These are phyloP conservation scores for Coemansia sp. DNA, from an alignment of 192 early-diverging fungal genomes.

Conservation along the genomic window DNA sequence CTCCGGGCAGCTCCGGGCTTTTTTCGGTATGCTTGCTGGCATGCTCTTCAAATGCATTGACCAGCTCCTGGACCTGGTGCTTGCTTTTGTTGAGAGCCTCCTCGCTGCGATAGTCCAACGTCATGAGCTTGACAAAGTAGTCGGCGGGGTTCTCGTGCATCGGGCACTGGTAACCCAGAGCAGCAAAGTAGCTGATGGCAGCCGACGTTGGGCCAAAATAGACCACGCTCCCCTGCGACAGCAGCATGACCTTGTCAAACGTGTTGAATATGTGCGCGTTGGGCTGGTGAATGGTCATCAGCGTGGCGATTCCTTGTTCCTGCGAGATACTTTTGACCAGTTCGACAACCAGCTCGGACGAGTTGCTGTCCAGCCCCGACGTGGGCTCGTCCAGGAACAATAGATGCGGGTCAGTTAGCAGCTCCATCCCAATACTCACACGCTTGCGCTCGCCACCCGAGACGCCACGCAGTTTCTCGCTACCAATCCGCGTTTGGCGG, in stretches of 20 bases:
- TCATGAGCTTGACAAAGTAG: constrained; percentile 65
- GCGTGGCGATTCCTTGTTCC: constrained; percentile 62
- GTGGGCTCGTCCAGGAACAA: constrained; percentile 59
- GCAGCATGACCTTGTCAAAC: constrained; percentile 79
- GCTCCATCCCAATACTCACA: constrained; percentile 50
- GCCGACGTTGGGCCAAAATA: constrained; percentile 57
- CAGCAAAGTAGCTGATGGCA: constrained; percentile 52
- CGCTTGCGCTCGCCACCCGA: constrained; percentile 59
- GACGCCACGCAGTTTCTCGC: constrained; percentile 49
- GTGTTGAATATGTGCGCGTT: constrained; percentile 74
- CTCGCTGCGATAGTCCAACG: constrained; percentile 52
- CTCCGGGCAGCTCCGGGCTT: constrained; percentile 26
- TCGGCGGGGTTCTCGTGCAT: constrained; percentile 72
- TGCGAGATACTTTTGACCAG: constrained; percentile 62
- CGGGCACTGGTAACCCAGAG: constrained; percentile 62
- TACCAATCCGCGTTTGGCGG: constrained; percentile 57
- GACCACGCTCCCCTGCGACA: constrained; percentile 63
- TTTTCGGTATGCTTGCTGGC: neutral
- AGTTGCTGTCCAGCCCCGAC: constrained; percentile 71
- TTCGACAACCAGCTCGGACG: constrained; percentile 62
- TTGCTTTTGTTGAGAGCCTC: constrained; percentile 41
- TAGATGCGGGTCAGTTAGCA: constrained; percentile 56
- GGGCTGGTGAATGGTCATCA: constrained; percentile 93
- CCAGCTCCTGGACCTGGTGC: constrained; percentile 42
- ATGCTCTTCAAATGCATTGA: constrained; percentile 28